Evolutionary conservation across 2,329 filamentous ascomycete genomes (phyloP).

Genomic region (Penicillium paneum): DNA sequence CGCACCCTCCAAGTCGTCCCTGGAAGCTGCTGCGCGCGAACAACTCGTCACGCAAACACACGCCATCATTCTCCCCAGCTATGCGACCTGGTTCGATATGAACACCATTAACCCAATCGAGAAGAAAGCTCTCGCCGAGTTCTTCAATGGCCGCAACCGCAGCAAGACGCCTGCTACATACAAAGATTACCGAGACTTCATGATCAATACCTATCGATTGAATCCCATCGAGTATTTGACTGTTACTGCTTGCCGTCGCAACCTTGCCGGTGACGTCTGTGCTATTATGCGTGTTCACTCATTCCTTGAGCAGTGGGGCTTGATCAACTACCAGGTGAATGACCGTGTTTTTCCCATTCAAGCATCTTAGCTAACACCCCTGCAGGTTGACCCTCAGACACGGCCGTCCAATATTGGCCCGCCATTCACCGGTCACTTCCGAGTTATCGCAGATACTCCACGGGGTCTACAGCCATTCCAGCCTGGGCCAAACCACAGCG

Average conservation of each 20-base stretch:
- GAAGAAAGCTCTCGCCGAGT: constrained; percentile 91
- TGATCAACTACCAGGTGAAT: constrained; percentile 95
- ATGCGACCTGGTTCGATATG: constrained; percentile 99
- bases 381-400: constrained; percentile 89
- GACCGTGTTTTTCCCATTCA: background rate
- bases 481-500: constrained; percentile 72
- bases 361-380: constrained; percentile 28
- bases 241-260: constrained; percentile 90
- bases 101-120: constrained; percentile 85
- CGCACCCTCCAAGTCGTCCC: constrained; percentile 71
- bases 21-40: constrained; percentile 83
- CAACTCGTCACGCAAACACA: constrained; percentile 93
- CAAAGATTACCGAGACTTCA: constrained; percentile 98
- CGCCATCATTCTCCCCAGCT: constrained; percentile 93
- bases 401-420: constrained; percentile 92
- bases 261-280: constrained; percentile 94
- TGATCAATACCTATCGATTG: constrained; percentile 98
- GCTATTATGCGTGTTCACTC: constrained; percentile 98
- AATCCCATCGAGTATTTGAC: constrained; percentile 96
- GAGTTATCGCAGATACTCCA: constrained; percentile 91
- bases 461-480: constrained; percentile 94
- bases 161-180: constrained; percentile 97
- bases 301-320: constrained; percentile 96
- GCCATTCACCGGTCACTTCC: constrained; percentile 96
- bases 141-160: constrained; percentile 96